Conservation (phyloP, 2,329 filamentous ascomycete genomes). For the Tympanopsis confertula region DNA sequence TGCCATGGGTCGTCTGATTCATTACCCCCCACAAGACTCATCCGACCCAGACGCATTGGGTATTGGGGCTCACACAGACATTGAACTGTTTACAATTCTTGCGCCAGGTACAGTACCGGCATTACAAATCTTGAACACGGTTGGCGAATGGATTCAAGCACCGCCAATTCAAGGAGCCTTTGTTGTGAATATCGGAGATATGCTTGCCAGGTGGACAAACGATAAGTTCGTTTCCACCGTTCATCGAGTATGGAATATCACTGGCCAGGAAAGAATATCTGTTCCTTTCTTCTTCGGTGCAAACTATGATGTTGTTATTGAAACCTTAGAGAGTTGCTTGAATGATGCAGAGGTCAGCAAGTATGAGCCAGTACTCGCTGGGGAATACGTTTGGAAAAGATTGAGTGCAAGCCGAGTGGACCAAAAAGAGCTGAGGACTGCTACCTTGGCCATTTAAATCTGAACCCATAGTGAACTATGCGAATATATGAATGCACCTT, state of each 20-base stretch:
- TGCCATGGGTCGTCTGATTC: constrained; percentile 4
- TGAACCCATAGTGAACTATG: too few relatives aligned
- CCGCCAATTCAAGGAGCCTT: constrained; percentile 5
- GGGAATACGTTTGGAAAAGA: constrained; percentile 3
- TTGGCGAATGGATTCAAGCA: constrained; percentile 8
- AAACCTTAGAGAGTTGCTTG: too few relatives aligned
- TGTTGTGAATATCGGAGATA: constrained; percentile 8
- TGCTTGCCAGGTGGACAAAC: constrained; percentile 6
- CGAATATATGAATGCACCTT: too few relatives aligned
- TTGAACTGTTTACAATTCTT: constrained; percentile 8
- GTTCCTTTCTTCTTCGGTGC: too few relatives aligned
- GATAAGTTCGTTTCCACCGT: constrained; percentile 5
- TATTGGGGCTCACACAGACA: constrained; percentile 8
- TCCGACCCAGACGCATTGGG: constrained; percentile 4
- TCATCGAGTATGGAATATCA: constrained; percentile 4
- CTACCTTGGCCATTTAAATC: constrained; percentile 15
- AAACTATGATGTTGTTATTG: too few relatives aligned
- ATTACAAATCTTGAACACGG: constrained; percentile 6
- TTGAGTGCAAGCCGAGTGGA: constrained; percentile 2
- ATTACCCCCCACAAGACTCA: constrained; percentile 8
- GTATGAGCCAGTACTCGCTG: constrained; percentile 2
- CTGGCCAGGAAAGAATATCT: constrained; percentile 4
- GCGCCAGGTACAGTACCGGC: constrained; percentile 4
- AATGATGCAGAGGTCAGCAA: constrained; percentile 1
- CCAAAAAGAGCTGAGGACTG: constrained; percentile 3